A percentile compares a stretch with the other conserved stretches of the same genome.
Conservation (phyloP, 2,329 filamentous ascomycete species). For the Chrysoporthe puriensis region DNA sequence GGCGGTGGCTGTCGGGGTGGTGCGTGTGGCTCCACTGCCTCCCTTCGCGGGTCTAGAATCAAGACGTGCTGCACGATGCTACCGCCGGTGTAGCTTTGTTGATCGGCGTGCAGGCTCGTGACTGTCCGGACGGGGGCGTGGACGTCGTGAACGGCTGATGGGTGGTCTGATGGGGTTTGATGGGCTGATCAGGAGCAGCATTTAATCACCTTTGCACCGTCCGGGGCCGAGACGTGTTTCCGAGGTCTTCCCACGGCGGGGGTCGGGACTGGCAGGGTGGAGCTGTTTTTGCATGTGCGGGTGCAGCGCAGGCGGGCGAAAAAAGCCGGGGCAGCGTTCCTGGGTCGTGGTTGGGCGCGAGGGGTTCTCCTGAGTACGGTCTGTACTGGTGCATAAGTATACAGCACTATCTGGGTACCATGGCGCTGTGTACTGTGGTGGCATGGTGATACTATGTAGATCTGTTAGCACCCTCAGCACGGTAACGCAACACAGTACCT, state of each 20-base stretch:
- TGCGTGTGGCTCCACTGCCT: background rate
- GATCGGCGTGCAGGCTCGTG: conserved; percentile 7
- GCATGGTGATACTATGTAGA: no score
- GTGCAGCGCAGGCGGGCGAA: background rate
- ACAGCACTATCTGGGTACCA: background rate
- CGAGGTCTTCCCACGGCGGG: conserved; percentile 3
- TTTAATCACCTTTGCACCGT: background rate
- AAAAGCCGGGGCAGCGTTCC: no score
- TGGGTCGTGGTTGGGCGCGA: no score
- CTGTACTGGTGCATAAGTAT: background rate
- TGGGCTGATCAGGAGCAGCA: conserved; percentile 14
- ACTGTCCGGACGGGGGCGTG: background rate
- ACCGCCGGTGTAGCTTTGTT: conserved; percentile 12
- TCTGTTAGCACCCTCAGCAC: background rate
- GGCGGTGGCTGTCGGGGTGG: background rate
- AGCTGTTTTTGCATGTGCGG: background rate
- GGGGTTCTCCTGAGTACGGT: no score
- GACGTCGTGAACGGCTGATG: conserved; percentile 20
- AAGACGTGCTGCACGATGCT: background rate
- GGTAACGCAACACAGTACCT: background rate
- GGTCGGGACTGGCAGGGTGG: background rate
- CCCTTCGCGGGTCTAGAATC: background rate
- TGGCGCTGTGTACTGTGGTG: background rate
- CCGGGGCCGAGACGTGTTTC: conserved; percentile 9
- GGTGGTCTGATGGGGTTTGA: conserved; percentile 21